Conservation (phyloP, 306 rosid genomes). For the Astragalus glycyphyllos region DNA sequence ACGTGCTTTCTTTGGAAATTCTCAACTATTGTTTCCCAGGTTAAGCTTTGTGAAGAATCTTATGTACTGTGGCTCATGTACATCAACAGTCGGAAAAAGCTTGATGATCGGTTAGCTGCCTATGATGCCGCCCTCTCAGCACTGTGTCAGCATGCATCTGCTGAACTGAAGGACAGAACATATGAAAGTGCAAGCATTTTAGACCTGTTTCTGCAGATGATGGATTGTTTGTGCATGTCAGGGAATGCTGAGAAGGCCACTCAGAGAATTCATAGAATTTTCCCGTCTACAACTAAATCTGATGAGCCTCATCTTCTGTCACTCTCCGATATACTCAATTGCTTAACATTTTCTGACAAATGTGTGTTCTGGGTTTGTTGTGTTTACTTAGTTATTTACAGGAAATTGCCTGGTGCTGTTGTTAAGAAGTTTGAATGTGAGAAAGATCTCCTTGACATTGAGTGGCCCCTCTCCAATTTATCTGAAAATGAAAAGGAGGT, state of each 20-base stretch:
- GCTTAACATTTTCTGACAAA: conserved; percentile 86
- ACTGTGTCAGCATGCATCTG: conserved; percentile 61
- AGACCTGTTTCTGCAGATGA: conserved; percentile 90
- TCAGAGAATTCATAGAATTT: conserved; percentile 62
- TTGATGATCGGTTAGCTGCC: conserved; percentile 71
- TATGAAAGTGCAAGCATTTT: conserved; percentile 79
- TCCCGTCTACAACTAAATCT: conserved; percentile 47
- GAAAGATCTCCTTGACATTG: conserved; percentile 75
- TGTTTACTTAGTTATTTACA: conserved; percentile 91
- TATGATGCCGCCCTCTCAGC: conserved; percentile 72
- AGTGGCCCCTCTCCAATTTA: conserved; percentile 69
- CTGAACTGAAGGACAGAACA: conserved; percentile 51
- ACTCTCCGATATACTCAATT: conserved; percentile 67
- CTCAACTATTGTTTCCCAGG: conserved; percentile 66
- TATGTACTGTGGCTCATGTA: conserved; percentile 93
- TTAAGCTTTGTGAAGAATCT: conserved; percentile 70
- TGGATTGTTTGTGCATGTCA: conserved; percentile 84
- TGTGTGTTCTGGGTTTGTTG: conserved; percentile 94
- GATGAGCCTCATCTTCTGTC: conserved; percentile 57
- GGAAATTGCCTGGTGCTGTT: conserved; percentile 83
- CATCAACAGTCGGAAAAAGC: conserved; percentile 75
- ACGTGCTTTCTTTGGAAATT: conserved; percentile 57
- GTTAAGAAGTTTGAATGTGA: conserved; percentile 83
- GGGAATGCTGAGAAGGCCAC: conserved; percentile 83
- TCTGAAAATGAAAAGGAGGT: conserved; percentile 67